Evolutionary conservation across 2,329 filamentous ascomycete genomes (phyloP), one percentile per base, ranked within the genome.

Genomic region (Nectriaceae sp.): DNA sequence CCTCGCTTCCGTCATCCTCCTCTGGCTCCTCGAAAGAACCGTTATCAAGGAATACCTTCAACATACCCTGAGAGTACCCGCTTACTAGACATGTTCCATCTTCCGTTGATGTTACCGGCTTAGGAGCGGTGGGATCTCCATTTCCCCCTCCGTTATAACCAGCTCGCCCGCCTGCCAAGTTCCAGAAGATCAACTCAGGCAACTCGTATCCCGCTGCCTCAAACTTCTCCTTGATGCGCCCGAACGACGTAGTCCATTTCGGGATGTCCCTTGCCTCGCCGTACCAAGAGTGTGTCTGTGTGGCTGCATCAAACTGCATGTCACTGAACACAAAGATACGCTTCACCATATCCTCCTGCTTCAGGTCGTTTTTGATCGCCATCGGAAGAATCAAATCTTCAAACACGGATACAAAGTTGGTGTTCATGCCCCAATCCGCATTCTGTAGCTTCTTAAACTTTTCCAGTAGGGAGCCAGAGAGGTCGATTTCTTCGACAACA

Each of bases 131-230:
- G 0, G 63, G 57, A 22, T 68, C 65, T 2, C 57, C 63, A 1
- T 4, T 21, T 6, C 15, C 45, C 19, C 11, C 22, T n/a, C 63
- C 15, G 47, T 61, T 18, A 56, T 64, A 21, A 57, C 62, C 58
- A 2, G 56, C 54, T n/a, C 57, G 51, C 0, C 70, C 68, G 8
- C 71, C 75, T 0, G 78, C 77, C 16, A 84, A 67, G 56, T 83
- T 82, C 81, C 80, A 84, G 61, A 82, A 84, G 3, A 84, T 68
- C n/a, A 85, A 65, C 60, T 80, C 72, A 0, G 82, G 82, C 65
- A 84, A 70, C 47, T 81, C 74, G 55, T 84, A 84, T 0, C 81
- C 80, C 3, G 74, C 73, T 0, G 70, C 62, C 11, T 65, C 58
- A 61, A 71, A 84, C 35, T 65, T 62, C 18, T 50, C 50, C 59